Evolutionary conservation across 1,284 basidiomycete genomes (phyloP), one percentile per base, ranked within the genome.

Genomic region (Schizophyllum commune): DNA sequence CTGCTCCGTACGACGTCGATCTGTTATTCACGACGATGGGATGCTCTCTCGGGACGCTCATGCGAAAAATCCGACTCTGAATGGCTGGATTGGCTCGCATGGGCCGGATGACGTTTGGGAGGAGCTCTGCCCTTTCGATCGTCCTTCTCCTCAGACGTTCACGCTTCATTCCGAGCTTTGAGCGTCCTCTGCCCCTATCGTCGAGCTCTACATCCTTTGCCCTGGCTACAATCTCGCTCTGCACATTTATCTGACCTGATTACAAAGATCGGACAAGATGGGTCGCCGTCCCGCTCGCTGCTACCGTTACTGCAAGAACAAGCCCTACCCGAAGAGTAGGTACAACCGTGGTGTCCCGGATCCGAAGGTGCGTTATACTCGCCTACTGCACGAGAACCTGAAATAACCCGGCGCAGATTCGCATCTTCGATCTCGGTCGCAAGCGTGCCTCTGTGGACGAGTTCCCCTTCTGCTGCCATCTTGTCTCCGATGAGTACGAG

Each of bases 271-370:
- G 17, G 39, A 66, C 53, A 77, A 79, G 73, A 95, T 96, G 93
- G 94, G 94, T 85, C 92, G 94, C 75, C 92, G 93, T 84, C 94
- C 94, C 69, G 93, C 94, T 77, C 89, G 92, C 71, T 96, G 94
- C 85, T 95, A 96, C 81, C 88, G 93, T 68, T 96, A 97, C 83
- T 96, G 94, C 85, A 97, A 98, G 84, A 97, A 96, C 86, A 97
- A 98, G 85, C 94, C 94, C 55, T 92, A 90, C 79, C 89, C 90
- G 65, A 96, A 96, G 80, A 94, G 91, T 63, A 80, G 94, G 74
- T 97, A 96, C 84, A 97, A 97, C 83, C 93, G 96, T 84, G 96
- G 95, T 94, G 94, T 96, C 58, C 94, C 94, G 69, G 94, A 96
- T 75, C 77, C 94, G 68, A 96, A 96, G 83, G 91, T 86, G 32